Percentiles rank a stretch among this genome's conserved stretches.
These are phyloP conservation scores for Coemansia sp. DNA, from an alignment of 192 early-diverging fungal genomes.

Conservation along the genomic window DNA sequence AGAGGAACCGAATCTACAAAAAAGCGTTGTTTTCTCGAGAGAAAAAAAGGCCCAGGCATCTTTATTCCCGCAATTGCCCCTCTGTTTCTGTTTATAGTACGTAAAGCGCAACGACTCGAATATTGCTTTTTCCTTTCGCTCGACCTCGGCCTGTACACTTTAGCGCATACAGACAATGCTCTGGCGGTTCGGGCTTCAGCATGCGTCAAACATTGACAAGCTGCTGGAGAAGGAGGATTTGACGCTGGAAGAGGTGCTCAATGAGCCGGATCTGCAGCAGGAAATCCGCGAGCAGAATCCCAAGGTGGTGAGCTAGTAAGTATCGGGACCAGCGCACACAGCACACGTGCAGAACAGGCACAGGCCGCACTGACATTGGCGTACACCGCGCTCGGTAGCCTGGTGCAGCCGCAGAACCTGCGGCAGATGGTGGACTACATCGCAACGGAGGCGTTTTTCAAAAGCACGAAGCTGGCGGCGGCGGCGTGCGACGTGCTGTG, in stretches of 20 bases:
- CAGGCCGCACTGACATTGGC: too few species aligned
- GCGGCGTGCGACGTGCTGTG: slow-evolving; percentile 50
- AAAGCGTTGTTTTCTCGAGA: too few species aligned
- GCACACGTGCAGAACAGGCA: too few species aligned
- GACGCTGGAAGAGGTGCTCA: slow-evolving; percentile 85
- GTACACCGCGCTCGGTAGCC: too few species aligned
- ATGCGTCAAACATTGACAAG: slow-evolving; percentile 85
- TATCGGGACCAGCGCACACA: background rate
- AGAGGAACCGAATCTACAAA: too few species aligned
- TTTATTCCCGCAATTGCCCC: background rate
- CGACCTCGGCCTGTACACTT: background rate
- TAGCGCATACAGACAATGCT: slow-evolving; percentile 57
- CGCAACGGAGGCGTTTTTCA: slow-evolving; percentile 78
- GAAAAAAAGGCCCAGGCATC: background rate
- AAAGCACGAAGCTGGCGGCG: slow-evolving; percentile 49
- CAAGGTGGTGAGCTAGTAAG: slow-evolving; percentile 76
- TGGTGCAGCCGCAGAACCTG: slow-evolving; percentile 71
- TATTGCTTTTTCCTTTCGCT: slow-evolving; percentile 6
- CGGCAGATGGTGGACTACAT: slow-evolving; percentile 78
- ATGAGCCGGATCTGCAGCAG: slow-evolving; percentile 90
- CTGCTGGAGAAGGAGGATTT: slow-evolving; percentile 88
- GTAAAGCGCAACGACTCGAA: too few species aligned
- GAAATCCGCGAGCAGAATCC: slow-evolving; percentile 91
- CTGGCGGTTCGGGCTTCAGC: slow-evolving; percentile 92
- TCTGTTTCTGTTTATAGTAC: too few species aligned